These are phyloP conservation scores for Dryas alaskensis DNA, from an alignment of 306 rosid genomes.

Conservation along the genomic window DNA sequence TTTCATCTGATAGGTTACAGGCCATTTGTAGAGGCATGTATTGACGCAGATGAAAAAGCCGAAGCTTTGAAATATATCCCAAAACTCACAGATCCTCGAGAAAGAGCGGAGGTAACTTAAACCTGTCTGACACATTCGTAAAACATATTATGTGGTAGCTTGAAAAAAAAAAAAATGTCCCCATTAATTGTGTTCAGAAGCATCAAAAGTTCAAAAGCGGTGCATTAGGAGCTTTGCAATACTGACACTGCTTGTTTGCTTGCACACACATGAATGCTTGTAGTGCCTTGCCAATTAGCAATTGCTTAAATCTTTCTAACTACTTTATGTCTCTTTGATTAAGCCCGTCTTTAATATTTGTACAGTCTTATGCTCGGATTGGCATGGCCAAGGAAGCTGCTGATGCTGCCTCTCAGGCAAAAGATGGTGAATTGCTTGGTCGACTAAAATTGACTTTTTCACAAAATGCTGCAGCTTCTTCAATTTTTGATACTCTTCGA, in stretches of 20 bases:
- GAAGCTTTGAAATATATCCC: constrained; percentile 96
- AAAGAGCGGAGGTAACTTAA: constrained; percentile 79
- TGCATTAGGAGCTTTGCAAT: background rate
- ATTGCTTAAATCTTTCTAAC: too few relatives aligned
- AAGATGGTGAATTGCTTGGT: constrained; percentile 93
- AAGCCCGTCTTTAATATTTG: constrained; percentile 15
- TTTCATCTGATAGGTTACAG: constrained; percentile 57
- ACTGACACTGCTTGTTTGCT: too few relatives aligned
- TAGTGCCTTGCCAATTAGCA: background rate
- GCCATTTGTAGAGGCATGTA: constrained; percentile 97
- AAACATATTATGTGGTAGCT: background rate
- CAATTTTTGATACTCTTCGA: constrained; percentile 84
- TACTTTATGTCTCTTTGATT: background rate
- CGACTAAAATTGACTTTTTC: constrained; percentile 76
- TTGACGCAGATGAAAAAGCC: constrained; percentile 89
- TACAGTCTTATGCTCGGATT: constrained; percentile 89
- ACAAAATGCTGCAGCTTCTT: constrained; percentile 77
- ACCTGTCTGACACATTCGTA: background rate
- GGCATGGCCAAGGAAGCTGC: constrained; percentile 99
- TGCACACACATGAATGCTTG: background rate
- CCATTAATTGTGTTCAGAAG: background rate
- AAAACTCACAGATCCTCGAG: constrained; percentile 88
- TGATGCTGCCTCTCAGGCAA: constrained; percentile 93
- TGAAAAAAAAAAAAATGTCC: background rate
- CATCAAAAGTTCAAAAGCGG: background rate